A percentile compares a stretch with the other conserved stretches of the same genome.
Evolutionary conservation across 169 alveolate genomes (phyloP).

Genomic region (Eimeria acervulina): DNA sequence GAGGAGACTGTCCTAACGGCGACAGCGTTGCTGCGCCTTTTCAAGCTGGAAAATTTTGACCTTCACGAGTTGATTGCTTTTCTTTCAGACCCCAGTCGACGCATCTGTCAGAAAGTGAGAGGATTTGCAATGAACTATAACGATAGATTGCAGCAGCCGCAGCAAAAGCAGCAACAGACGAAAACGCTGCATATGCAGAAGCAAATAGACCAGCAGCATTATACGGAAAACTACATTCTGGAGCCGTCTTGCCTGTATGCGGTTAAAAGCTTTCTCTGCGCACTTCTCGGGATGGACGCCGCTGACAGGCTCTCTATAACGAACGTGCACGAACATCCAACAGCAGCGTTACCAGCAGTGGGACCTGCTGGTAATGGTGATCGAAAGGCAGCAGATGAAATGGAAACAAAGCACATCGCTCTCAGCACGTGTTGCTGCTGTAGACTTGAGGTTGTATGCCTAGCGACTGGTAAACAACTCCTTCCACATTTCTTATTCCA

Average conservation of each 20-base stretch:
- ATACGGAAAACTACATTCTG: background rate
- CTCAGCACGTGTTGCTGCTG: conserved; percentile 36
- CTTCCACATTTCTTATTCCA: background rate
- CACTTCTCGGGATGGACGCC: conserved; percentile 40
- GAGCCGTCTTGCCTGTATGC: conserved; percentile 66
- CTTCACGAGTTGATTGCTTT: conserved; percentile 66
- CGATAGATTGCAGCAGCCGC: conserved; percentile 27
- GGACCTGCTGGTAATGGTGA: conserved; percentile 18
- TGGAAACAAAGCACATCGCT: background rate
- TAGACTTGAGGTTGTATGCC: conserved; percentile 57
- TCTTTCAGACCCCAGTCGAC: conserved; percentile 33
- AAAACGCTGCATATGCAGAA: background rate
- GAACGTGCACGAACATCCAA: background rate
- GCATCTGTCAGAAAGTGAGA: conserved; percentile 50
- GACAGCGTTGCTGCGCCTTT: conserved; percentile 43
- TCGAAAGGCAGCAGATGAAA: background rate
- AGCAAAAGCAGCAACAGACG: conserved; percentile 49
- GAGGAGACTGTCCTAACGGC: conserved; percentile 37
- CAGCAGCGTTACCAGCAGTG: background rate
- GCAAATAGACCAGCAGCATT: background rate
- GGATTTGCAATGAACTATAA: conserved; percentile 51
- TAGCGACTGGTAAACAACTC: conserved; percentile 32
- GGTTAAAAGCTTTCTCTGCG: background rate
- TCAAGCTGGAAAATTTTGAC: conserved; percentile 56
- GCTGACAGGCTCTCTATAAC: conserved; percentile 46